Evolutionary conservation across 352 stramenopile species (phyloP), one percentile per base, ranked within the genome.

Genomic region (Globisporangium ultimum): DNA sequence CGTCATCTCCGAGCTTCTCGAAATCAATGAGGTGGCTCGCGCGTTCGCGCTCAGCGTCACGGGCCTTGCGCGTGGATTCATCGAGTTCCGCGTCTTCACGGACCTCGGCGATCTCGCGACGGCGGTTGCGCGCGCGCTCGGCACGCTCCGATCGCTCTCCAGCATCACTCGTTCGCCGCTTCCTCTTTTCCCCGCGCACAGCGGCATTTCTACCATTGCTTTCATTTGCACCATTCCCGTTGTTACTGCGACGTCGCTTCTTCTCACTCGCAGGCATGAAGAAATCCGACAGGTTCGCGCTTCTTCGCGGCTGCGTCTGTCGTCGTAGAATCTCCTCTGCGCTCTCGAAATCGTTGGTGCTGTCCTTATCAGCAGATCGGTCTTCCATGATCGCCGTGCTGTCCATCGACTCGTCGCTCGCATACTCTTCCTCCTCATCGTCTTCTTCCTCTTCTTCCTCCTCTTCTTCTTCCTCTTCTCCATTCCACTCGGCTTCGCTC

Each of bases 61-160:
- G 80, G 9, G 83, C 86, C 41, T 63, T 75, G 3, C 65, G 67
- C 42, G 86, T 93, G 13, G 69, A 77, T 22, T 80, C 71, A 0
- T 91, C 81, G 13, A 95, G 64, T 4, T 93, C 84, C 22, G 80
- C 65, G 60, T 95, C 86, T 36, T 76, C 71, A 32, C 87, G 72
- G 8, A 94, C 68, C 15, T 84, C 72, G 1, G 77, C 78, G 50
- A 94, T 78, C 53, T 87, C 72, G 46, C 80, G 76, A 18, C 82
- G 81, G 10, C 75, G 77, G 41, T 84, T 81, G 32, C 58, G 68
- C 21, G 61, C 54, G 18, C 67, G 70, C 48, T 84, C 60, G 11
- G 40, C 38, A 15, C 71, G 58, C n/a, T 59, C 48, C 1, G 22
- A 47, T 0, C 63, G 34, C 0, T 46, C 49, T 34, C 76, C 77